phyloP scores from a whole-genome alignment of 2,329 filamentous ascomycete species.

The Claviceps digitariae region DNA sequence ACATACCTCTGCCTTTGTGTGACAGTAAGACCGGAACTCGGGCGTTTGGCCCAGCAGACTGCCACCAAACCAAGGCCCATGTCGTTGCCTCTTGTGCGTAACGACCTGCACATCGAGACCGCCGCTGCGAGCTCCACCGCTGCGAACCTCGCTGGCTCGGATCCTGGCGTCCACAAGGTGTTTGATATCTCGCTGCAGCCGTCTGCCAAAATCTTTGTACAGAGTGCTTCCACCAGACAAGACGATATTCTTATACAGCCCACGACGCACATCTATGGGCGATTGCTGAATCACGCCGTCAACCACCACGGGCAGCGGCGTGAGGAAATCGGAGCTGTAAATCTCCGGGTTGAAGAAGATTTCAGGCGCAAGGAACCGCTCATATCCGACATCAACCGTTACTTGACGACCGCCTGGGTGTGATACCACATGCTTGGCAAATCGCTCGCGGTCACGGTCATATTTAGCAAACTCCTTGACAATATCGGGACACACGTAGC shows the following conservation, averaged over 20 bases:
- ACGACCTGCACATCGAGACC: conserved; percentile 96
- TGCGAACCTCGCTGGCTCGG: conserved; percentile 78
- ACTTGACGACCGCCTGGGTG: conserved; percentile 77
- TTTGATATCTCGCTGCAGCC: conserved; percentile 93
- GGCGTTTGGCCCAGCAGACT: conserved; percentile 93
- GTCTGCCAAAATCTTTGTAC: conserved; percentile 95
- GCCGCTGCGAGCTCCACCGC: conserved; percentile 83
- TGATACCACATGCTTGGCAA: conserved; percentile 78
- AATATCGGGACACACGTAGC: conserved; percentile 96
- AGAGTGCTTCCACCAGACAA: conserved; percentile 92
- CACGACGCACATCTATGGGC: conserved; percentile 91
- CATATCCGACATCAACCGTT: conserved; percentile 87
- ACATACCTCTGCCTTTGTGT: conserved; percentile 66
- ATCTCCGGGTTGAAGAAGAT: conserved; percentile 99
- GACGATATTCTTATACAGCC: conserved; percentile 99
- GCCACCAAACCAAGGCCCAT: conserved; percentile 97
- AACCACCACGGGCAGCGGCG: conserved; percentile 84
- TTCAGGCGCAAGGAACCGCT: conserved; percentile 93
- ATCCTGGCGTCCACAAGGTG: conserved; percentile 90
- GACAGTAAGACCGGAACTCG: conserved; percentile 97
- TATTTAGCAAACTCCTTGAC: conserved; percentile 96
- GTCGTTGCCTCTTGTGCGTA: conserved; percentile 90
- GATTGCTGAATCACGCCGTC: conserved; percentile 96
- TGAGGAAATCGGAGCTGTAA: conserved; percentile 96
- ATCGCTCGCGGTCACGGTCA: conserved; percentile 82